A percentile compares a stretch with the other conserved stretches of the same genome.
Conservation (phyloP, 352 stramenopile genomes). For the Pythium angustatum region DNA sequence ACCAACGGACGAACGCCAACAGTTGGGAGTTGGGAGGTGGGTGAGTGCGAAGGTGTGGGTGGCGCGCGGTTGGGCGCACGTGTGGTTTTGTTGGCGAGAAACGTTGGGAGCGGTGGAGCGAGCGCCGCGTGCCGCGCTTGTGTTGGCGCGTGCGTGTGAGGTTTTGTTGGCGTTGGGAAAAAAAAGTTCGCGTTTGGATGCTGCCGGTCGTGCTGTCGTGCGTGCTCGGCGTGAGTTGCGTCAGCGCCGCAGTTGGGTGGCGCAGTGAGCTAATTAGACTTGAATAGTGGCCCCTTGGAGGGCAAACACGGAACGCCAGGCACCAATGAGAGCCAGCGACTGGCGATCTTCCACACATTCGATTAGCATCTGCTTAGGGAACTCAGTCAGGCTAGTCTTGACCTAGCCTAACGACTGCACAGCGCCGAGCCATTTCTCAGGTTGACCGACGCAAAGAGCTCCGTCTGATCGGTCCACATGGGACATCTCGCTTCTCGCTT, state of each 20-base stretch:
- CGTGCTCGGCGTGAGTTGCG: slow-evolving; percentile 16
- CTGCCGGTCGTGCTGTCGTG: slow-evolving; percentile 25
- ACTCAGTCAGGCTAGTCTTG: not conserved
- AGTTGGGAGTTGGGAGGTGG: not conserved
- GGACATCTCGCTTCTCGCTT: too few relatives aligned
- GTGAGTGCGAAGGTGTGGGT: not conserved
- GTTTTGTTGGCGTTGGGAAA: too few relatives aligned
- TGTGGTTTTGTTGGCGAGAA: slow-evolving; percentile 6
- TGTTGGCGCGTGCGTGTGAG: too few relatives aligned
- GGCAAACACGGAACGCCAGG: not conserved
- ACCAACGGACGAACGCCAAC: not conserved
- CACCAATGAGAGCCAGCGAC: slow-evolving; percentile 5
- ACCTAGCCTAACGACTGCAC: not conserved
- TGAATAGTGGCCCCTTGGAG: slow-evolving; percentile 6
- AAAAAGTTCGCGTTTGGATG: not conserved
- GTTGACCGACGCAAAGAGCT: not conserved
- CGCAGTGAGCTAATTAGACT: slow-evolving; percentile 16
- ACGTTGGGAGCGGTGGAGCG: too few relatives aligned
- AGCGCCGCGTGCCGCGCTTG: too few relatives aligned
- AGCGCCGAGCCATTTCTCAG: not conserved
- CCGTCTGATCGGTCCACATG: too few relatives aligned
- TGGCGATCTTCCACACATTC: slow-evolving; percentile 14
- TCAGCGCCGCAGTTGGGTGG: slow-evolving; percentile 10
- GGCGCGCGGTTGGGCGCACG: too few relatives aligned
- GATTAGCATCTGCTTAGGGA: slow-evolving; percentile 5